These are phyloP conservation scores for Nicotiana rustica DNA, from an alignment of 305 asterid genomes.

Conservation along the genomic window DNA sequence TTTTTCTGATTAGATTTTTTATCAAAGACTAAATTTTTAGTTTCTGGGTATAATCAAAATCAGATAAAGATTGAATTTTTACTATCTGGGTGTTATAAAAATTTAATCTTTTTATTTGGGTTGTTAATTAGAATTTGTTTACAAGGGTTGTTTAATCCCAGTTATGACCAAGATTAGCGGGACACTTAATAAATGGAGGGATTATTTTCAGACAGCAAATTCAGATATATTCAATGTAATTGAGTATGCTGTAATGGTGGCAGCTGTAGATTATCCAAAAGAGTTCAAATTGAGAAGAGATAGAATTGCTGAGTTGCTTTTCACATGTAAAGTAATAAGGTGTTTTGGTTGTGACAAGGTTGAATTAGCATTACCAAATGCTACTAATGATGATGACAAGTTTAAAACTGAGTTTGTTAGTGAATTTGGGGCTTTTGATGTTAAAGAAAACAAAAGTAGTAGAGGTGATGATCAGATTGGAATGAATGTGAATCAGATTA, in stretches of 20 bases:
- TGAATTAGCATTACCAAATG: constrained; percentile 44
- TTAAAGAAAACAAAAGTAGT: constrained; percentile 46
- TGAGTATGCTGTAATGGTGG: constrained; percentile 58
- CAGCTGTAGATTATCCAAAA: constrained; percentile 57
- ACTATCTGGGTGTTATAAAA: not conserved
- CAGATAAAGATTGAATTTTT: not conserved
- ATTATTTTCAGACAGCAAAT: constrained; percentile 49
- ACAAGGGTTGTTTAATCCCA: not conserved
- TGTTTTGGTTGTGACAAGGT: constrained; percentile 45
- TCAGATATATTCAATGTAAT: constrained; percentile 51
- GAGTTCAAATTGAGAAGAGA: constrained; percentile 60
- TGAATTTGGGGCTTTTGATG: constrained; percentile 4
- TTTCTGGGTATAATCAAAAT: not conserved
- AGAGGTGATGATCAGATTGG: constrained; percentile 38
- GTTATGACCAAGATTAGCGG: constrained; percentile 41
- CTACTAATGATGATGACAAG: constrained; percentile 33
- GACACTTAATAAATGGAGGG: constrained; percentile 60
- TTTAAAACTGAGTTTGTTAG: constrained; percentile 41
- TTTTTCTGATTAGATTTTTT: not conserved
- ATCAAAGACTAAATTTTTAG: not conserved
- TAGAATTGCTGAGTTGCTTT: constrained; percentile 57
- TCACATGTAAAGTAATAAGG: constrained; percentile 46
- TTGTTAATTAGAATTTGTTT: not conserved
- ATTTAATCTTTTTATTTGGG: not conserved
- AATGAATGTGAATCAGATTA: constrained; percentile 42